Evolutionary conservation across 176 grass and related monocot genomes (phyloP), one percentile per base, ranked within the genome.

Genomic region (Eleusine indica): DNA sequence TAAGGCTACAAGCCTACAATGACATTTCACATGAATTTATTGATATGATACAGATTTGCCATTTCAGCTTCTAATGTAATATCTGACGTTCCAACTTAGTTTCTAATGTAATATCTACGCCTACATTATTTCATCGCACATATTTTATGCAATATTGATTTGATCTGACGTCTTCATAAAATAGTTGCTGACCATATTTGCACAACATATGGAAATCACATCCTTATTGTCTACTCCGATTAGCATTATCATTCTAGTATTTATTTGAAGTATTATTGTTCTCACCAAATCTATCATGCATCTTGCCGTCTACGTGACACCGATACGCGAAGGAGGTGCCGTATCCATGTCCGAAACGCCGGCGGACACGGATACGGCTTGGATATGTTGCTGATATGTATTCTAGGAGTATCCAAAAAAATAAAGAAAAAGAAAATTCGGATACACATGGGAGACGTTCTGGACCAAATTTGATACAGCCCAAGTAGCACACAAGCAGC

Each of bases 31-130:
- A 53, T 17, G 15, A n/a, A 25, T 17, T 17, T 79, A 52, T 74
- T 44, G 39, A 66, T 74, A 30, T 41, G 32, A 54, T 54, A 54
- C 8, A 66, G 54, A 39, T 66, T 66, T 75, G 14, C 8, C 35
- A 83, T 37, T 63, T 52, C 69, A 83, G 2, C 44, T 65, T 62
- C 42, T 74, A 53, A 75, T 83, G 14, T 64, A 64, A 64, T 52
- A 53, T 66, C 17, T 83, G 4, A 38, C 8, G 9, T 53, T 17
- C 58, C 60, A 66, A 66, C 5, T 66, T 68, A 39, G 46, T 40
- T 68, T 37, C 44, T 12, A 10, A 47, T 44, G 42, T 37, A 12
- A 37, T 52, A 40, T 35, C 30, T 17, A 51, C 30, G 32, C 54
- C 4, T 51, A 10, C 69, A 82, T 35, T 48, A 16, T 83, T 64